These are phyloP conservation scores for Saccharomycopsis phalli DNA, from an alignment of 1,139 yeast species.

Conservation along the genomic window DNA sequence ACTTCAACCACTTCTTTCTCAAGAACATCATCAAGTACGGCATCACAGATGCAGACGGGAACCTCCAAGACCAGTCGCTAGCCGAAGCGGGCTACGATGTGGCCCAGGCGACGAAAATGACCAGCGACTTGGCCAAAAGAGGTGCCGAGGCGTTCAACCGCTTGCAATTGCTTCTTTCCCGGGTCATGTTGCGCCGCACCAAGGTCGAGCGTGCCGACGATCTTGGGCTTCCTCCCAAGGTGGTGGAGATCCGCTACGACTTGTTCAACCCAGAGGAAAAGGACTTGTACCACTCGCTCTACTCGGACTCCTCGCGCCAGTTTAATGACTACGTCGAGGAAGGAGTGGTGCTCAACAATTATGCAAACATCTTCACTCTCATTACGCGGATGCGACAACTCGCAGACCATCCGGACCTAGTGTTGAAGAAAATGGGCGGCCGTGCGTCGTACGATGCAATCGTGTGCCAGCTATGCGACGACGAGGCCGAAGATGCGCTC, in stretches of 20 bases:
- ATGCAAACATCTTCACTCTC: slow-evolving; percentile 91
- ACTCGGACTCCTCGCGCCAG: slow-evolving; percentile 76
- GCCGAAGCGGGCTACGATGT: slow-evolving; percentile 1
- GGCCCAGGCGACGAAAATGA: neutral
- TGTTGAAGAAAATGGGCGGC: slow-evolving; percentile 50
- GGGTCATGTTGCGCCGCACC: slow-evolving; percentile 87
- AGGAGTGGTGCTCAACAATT: slow-evolving; percentile 90
- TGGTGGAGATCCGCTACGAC: slow-evolving; percentile 80
- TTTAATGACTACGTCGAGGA: slow-evolving; percentile 86
- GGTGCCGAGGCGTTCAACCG: slow-evolving; percentile 72
- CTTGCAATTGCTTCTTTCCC: slow-evolving; percentile 61
- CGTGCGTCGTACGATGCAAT: slow-evolving; percentile 35
- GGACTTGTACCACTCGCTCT: slow-evolving; percentile 80
- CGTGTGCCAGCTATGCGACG: slow-evolving; percentile 90
- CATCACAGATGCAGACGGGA: slow-evolving; percentile 48
- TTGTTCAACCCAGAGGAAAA: slow-evolving; percentile 89
- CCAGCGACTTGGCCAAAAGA: slow-evolving; percentile 6
- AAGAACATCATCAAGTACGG: slow-evolving; percentile 86
- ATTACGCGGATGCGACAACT: slow-evolving; percentile 96
- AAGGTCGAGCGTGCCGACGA: slow-evolving; percentile 95
- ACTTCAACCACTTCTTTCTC: slow-evolving; percentile 89
- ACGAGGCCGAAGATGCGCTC: slow-evolving; percentile 96
- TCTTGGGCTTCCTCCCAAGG: slow-evolving; percentile 90
- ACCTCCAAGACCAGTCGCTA: slow-evolving; percentile 10
- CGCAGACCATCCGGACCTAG: slow-evolving; percentile 97